A percentile compares a stretch with the other conserved stretches of the same genome.
phyloP scores from a whole-genome alignment of 2,329 filamentous ascomycete genomes.

The Esteya vermicola region DNA sequence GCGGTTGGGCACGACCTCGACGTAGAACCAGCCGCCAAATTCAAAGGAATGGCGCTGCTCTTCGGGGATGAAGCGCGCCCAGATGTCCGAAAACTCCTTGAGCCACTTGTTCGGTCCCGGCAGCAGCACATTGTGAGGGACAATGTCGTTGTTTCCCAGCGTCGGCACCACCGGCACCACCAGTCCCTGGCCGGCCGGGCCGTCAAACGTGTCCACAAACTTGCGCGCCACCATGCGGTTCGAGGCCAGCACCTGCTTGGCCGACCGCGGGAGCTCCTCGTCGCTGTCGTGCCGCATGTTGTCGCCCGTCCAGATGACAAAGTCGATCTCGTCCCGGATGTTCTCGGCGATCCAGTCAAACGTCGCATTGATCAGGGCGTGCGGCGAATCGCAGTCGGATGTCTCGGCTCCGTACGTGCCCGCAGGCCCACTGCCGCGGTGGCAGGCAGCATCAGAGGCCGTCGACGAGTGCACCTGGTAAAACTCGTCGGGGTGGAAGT shows the following conservation, averaged over 20 bases:
- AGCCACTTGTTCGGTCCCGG: slow-evolving; percentile 82
- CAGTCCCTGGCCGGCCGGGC: slow-evolving; percentile 41
- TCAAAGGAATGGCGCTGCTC: slow-evolving; percentile 82
- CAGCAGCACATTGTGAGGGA: slow-evolving; percentile 88
- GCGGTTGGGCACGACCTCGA: slow-evolving; percentile 76
- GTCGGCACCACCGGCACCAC: slow-evolving; percentile 74
- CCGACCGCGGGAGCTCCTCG: slow-evolving; percentile 60
- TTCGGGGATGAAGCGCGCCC: slow-evolving; percentile 80
- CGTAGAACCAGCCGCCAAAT: slow-evolving; percentile 86
- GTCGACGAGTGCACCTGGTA: slow-evolving; percentile 71
- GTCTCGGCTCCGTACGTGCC: slow-evolving; percentile 76
- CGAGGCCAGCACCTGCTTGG: slow-evolving; percentile 59
- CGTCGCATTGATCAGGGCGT: slow-evolving; percentile 70
- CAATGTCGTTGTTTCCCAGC: slow-evolving; percentile 93
- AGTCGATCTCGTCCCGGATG: slow-evolving; percentile 67
- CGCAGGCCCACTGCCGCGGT: slow-evolving; percentile 61
- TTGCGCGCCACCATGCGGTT: slow-evolving; percentile 66
- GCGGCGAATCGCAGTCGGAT: slow-evolving; percentile 76
- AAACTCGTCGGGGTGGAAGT: slow-evolving; percentile 81
- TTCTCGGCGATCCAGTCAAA: slow-evolving; percentile 77
- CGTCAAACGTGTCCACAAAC: slow-evolving; percentile 59
- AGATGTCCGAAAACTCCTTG: slow-evolving; percentile 60
- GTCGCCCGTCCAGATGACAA: slow-evolving; percentile 87
- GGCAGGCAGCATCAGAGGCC: slow-evolving; percentile 56
- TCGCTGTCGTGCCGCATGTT: slow-evolving; percentile 84